Evolutionary conservation across 257 asterid genomes (phyloP).

Genomic region (Capsicum pubescens): DNA sequence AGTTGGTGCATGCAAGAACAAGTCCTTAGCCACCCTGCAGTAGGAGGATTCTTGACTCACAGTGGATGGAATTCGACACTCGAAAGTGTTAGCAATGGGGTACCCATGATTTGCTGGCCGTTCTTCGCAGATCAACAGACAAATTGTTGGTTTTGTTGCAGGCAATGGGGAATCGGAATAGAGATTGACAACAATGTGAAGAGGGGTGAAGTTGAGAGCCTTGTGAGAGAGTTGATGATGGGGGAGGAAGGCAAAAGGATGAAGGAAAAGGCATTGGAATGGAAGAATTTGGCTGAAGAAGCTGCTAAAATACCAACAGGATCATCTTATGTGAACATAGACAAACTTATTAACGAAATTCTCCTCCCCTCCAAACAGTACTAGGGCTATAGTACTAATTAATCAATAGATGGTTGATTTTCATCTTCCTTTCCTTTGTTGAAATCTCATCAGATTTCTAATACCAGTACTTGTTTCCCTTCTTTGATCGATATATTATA

Average conservation of each 20-base stretch:
- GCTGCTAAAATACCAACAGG: too few relatives aligned
- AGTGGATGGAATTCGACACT: too few relatives aligned
- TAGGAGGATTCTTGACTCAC: slow-evolving; percentile 43
- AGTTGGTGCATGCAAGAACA: slow-evolving; percentile 64
- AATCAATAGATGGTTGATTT: background rate
- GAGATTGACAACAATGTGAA: slow-evolving; percentile 42
- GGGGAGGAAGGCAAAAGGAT: too few relatives aligned
- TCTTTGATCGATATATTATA: background rate
- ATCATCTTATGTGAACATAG: slow-evolving; percentile 25
- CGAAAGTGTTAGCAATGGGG: too few relatives aligned
- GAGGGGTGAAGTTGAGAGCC: slow-evolving; percentile 35
- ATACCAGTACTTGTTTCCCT: background rate
- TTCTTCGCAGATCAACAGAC: slow-evolving; percentile 64
- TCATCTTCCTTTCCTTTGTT: background rate
- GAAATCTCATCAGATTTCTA: background rate
- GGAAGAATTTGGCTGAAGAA: too few relatives aligned
- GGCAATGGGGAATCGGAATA: slow-evolving; percentile 50
- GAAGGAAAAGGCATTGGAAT: too few relatives aligned
- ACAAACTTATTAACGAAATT: slow-evolving; percentile 38
- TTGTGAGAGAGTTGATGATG: slow-evolving; percentile 44
- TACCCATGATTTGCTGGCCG: slow-evolving; percentile 51
- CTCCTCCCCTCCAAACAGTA: slow-evolving; percentile 10
- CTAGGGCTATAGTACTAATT: background rate
- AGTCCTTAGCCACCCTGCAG: slow-evolving; percentile 51
- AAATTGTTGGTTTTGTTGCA: slow-evolving; percentile 55